Evolutionary conservation across 2,329 filamentous ascomycete species (phyloP).

Genomic region (Penicillium digitatum): DNA sequence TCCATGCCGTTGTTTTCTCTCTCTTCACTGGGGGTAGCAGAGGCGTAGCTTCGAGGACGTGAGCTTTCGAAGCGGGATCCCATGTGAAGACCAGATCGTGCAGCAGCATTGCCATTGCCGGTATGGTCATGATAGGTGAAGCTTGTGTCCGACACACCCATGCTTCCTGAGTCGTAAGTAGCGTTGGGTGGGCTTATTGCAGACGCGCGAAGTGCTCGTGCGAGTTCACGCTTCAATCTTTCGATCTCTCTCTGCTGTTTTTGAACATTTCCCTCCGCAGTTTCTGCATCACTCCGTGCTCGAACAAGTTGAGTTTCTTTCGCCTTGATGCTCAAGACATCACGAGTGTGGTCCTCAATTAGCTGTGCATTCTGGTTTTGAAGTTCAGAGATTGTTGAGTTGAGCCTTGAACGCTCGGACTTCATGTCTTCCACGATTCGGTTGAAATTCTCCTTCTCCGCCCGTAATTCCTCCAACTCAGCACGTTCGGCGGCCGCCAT

Average conservation of each 20-base stretch:
- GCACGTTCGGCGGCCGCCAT: conserved; percentile 65
- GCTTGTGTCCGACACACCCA: conserved; percentile 49
- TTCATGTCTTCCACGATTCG: conserved; percentile 75
- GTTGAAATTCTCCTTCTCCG: conserved; percentile 73
- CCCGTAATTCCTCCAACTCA: conserved; percentile 75
- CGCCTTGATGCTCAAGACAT: conserved; percentile 93
- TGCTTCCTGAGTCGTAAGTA: conserved; percentile 52
- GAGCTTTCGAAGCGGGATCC: conserved; percentile 40
- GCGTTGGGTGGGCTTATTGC: conserved; percentile 38
- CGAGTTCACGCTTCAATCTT: conserved; percentile 79
- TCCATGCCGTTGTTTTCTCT: conserved; percentile 62
- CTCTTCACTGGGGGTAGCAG: conserved; percentile 63
- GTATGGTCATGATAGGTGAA: conserved; percentile 41
- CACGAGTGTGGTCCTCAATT: conserved; percentile 94
- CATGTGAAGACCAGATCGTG: conserved; percentile 36
- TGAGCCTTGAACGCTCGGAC: conserved; percentile 73
- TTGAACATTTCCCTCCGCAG: conserved; percentile 80
- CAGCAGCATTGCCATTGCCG: conserved; percentile 26
- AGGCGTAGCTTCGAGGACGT: conserved; percentile 42
- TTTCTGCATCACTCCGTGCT: conserved; percentile 82
- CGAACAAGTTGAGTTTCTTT: conserved; percentile 97
- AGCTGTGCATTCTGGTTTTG: conserved; percentile 95
- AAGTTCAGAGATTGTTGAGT: conserved; percentile 85
- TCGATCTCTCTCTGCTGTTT: conserved; percentile 85
- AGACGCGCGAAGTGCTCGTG: conserved; percentile 45